phyloP scores from a whole-genome alignment of 2,329 filamentous ascomycete genomes.

The Claviceps digitariae region DNA sequence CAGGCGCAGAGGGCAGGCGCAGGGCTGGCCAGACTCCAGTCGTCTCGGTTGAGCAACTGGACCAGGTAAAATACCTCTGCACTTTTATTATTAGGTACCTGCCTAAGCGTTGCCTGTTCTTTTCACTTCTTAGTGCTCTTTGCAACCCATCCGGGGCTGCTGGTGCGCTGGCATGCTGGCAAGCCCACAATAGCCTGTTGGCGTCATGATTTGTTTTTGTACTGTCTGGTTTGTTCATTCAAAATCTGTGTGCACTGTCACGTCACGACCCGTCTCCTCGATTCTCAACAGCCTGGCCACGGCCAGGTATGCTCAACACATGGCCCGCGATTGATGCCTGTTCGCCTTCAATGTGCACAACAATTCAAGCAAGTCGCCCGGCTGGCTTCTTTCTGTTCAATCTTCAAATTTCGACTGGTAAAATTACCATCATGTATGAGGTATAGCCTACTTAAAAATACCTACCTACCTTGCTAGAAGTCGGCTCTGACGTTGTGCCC shows the following conservation, averaged over 20 bases:
- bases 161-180: too few relatives aligned
- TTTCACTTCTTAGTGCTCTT: not conserved
- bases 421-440: not conserved
- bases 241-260: too few relatives aligned
- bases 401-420: not conserved
- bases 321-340: not conserved
- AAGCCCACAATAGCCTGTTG: not conserved
- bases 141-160: not conserved
- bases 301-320: too few relatives aligned
- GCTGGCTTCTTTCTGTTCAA: not conserved
- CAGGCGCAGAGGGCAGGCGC: not conserved
- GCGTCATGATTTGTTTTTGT: not conserved
- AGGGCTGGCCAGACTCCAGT: not conserved
- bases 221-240: not conserved
- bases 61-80: too few relatives aligned
- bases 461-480: too few relatives aligned
- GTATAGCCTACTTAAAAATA: too few relatives aligned
- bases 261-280: too few relatives aligned
- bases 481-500: not conserved
- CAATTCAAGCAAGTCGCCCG: not conserved
- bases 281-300: too few relatives aligned
- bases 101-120: not conserved
- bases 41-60: not conserved
- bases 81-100: too few relatives aligned
- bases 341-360: not conserved